Base-by-base conservation (phyloP, 208 protist species). In the Porcisia deanei region DNA sequence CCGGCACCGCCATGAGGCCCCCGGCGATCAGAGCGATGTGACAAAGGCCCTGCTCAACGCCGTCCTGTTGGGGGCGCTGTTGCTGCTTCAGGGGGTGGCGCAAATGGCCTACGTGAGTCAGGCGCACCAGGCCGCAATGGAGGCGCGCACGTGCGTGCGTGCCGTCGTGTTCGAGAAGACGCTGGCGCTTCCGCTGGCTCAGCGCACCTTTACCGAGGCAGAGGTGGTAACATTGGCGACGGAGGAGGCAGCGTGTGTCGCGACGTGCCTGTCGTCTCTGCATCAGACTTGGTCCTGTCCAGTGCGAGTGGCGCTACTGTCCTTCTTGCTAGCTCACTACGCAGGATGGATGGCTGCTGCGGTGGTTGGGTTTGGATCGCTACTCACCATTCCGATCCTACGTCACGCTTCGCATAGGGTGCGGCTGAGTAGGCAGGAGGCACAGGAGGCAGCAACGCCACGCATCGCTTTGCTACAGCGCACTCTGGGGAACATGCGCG, bases 81-180 rank as follows among this genome's bases (percentile, higher is more conserved):
- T 94, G 25, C 66, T 85, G 34, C 75, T 82, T 58, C 89, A 89
- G 60, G 85, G 75, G n/a, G 54, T 88, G 3, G 75, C 81, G n/a
- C 76, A 84, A 41, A 79, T 86, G 57, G 76, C 79, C 41, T 94
- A 91, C 68, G 75, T 76, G 64, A 83, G 84, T 71, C 77, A 86
- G 66, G 76, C 80, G 54, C 78, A 83, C 54, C 79, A 84, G 69
- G 73, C 83, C 16, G 83, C 84, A 64, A 78, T 91, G 76, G 87
- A 90, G 75, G 87, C 84, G 2, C 67, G 75, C 30, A 94, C 85
- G n/a, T 82, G 83, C 4, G 71, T 94, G 9, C 81, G 80, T 16
- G 76, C 85, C 39, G 67, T 94, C 25, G 80, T 91, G 71, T 47
- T 94, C 22, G 89, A 94, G 76, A 91, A 93, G 74, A 75, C 85